Evolutionary conservation across 108 stramenopile species (phyloP), one percentile per base, ranked within the genome.

Genomic region (Pseudonitzschia multistriata): DNA sequence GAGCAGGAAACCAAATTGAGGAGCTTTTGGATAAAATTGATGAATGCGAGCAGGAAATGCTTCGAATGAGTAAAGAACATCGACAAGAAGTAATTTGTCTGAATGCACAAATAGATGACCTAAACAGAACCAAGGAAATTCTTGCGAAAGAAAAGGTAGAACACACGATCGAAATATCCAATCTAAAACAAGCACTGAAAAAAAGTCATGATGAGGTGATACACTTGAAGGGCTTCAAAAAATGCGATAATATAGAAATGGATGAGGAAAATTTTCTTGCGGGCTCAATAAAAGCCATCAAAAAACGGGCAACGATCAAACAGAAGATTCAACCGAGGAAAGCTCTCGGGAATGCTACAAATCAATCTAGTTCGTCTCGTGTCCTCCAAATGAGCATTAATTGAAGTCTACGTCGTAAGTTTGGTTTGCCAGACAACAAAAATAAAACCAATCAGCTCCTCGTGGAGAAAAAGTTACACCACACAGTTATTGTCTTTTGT

Each of bases 21-120:
- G 88, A 89, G 35, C 78, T 90, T 27, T 65, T 81, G 71, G 91
- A 92, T 31, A 72, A 88, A 42, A 81, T 95, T 28, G 82, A 83
- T 49, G 94, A 91, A 66, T 89, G 90, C 56, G 91, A 95, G 71
- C 85, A 88, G 37, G 93, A 95, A 68, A 91, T 91, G 85, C 66
- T 69, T 22, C 85, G 94, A 31, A 89, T 92, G 88, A 66, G 78
- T 13, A 70, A 83, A 57, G 81, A 85, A 15, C 85, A 94, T 65
- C 53, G 66, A 11, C 56, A 56, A 5, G 78, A 85, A 52, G 63
- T 86, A 10, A 70, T 74, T 40, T 66, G 68, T 24, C 56, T 84
- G 72, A 52, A 74, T 5, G 73, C 66, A 22, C 6, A 13, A 19
- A 62, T 71, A 24, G 2, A 47, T 14, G 80, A 83, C 34, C 74